Evolutionary conservation across 2,329 filamentous ascomycete species (phyloP).

Genomic region (Stachybotrys chlorohalonatus): DNA sequence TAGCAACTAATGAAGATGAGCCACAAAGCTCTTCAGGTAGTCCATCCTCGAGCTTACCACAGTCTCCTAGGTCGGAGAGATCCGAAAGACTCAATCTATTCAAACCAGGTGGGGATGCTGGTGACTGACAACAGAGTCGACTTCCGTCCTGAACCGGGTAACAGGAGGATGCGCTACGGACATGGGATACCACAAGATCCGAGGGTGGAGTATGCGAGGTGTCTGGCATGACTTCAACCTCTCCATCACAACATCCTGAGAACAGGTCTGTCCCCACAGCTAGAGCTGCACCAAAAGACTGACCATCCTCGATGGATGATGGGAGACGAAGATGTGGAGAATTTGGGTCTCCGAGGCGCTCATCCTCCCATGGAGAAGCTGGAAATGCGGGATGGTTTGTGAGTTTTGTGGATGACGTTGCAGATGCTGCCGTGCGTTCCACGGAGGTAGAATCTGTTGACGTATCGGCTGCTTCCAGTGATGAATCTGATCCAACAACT

Average conservation of each 20-base stretch:
- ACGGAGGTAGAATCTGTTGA: neutral
- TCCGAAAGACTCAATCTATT: slow-evolving; percentile 17
- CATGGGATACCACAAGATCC: neutral
- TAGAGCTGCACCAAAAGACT: neutral
- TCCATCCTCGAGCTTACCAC: slow-evolving; percentile 16
- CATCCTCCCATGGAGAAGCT: neutral
- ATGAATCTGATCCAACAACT: neutral
- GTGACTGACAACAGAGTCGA: slow-evolving; percentile 16
- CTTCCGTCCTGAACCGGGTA: slow-evolving; percentile 16
- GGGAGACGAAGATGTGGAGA: neutral
- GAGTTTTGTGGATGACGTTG: neutral
- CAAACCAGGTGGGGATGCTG: slow-evolving; percentile 8
- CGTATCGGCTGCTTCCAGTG: neutral
- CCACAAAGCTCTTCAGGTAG: slow-evolving; percentile 19
- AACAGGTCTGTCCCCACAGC: neutral
- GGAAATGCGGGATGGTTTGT: neutral
- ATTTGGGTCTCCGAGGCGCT: neutral
- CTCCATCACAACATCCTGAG: neutral
- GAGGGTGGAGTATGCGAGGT: neutral
- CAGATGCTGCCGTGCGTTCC: neutral
- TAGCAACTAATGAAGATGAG: slow-evolving; percentile 11
- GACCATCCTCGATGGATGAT: neutral
- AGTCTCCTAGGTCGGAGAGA: slow-evolving; percentile 19
- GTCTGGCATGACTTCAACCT: neutral
- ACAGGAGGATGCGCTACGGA: slow-evolving; percentile 20